phyloP scores from a whole-genome alignment of 2,329 filamentous ascomycete species.

The Amesomyces nigricolor region DNA sequence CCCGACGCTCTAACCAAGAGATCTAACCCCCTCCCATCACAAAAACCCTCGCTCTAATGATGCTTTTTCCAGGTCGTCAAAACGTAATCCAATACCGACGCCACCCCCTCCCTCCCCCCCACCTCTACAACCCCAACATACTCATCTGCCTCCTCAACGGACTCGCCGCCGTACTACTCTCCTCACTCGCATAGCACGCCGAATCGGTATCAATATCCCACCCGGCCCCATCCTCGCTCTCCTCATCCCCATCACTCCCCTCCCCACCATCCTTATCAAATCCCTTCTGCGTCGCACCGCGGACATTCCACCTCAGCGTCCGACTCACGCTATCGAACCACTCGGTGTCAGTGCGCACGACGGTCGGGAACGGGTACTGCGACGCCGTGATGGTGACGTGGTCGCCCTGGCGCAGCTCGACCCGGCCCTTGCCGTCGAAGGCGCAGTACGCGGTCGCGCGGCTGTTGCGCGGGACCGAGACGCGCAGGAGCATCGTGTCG shows the following conservation, averaged over 20 bases:
- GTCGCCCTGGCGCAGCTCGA: slow-evolving; percentile 89
- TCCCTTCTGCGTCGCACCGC: slow-evolving; percentile 85
- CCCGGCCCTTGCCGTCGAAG: slow-evolving; percentile 93
- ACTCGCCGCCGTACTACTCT: slow-evolving; percentile 61
- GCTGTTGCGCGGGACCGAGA: slow-evolving; percentile 77
- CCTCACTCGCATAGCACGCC: slow-evolving; percentile 65
- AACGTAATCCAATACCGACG: not conserved
- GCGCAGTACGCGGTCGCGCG: slow-evolving; percentile 93
- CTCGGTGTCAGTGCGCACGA: slow-evolving; percentile 81
- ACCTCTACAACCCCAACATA: slow-evolving; percentile 45
- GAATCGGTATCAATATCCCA: slow-evolving; percentile 96
- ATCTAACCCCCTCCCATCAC: no score
- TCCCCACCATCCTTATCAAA: slow-evolving; percentile 51
- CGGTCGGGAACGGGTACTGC: slow-evolving; percentile 95
- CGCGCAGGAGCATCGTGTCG: slow-evolving; percentile 85
- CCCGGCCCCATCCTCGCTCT: slow-evolving; percentile 53
- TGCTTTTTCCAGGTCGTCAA: not conserved
- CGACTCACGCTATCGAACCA: slow-evolving; percentile 96
- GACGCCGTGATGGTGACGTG: slow-evolving; percentile 94
- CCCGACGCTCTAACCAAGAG: no score
- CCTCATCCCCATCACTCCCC: slow-evolving; percentile 26
- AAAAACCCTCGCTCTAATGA: no score
- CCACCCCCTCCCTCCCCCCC: no score
- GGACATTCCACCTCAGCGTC: slow-evolving; percentile 90
- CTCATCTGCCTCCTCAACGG: slow-evolving; percentile 70